Evolutionary conservation across 257 asterid genomes (phyloP), one percentile per base, ranked within the genome.

Genomic region (Nicotiana tabacum): DNA sequence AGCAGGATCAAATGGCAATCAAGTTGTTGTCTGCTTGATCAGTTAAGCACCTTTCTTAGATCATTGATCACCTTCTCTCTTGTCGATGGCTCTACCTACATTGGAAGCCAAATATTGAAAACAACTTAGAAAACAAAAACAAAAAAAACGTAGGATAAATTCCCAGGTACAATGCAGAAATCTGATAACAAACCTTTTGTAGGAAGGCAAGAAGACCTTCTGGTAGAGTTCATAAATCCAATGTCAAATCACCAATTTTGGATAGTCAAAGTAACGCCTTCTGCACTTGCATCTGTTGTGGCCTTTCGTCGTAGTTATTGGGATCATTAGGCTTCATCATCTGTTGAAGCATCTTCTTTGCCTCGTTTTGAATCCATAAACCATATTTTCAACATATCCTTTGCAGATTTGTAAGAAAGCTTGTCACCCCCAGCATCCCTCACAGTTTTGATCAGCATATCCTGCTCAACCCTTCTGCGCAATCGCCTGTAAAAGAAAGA

Each of bases 161-260:
- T 30, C 33, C 33, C 33, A 30, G 33, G 33, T 30, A 30, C 33
- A 30, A 30, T 1, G 33, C 33, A 30, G 33, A 30, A 30, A 30
- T 58, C 9, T 39, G 77, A 35, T 11, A 10, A 43, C 66, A 68
- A 87, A 93, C 98, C 98, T 90, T 90, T 70, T 90, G 83, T 83
- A 94, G 88, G 86, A 96, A 89, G 83, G 93, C 91, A 53, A 90
- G 89, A 68, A 94, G 93, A 65, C 95, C 98, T 84, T 86, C 95
- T 67, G 98, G 97, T 70, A 94, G 87, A 35, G 94, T 98, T 78
- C 77, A 87, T 82, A 92, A 68, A 90, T 94, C 98, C 90, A 80
- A 68, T 6, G 91, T 51, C 2, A 98, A 94, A 84, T 91, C 92
- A 66, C 97, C 92, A 27, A 94, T 85, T 81, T 84, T 87, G 66